Conservation (phyloP, 768 basidiomycete species). For the Phlebiopsis flavidoalba region DNA sequence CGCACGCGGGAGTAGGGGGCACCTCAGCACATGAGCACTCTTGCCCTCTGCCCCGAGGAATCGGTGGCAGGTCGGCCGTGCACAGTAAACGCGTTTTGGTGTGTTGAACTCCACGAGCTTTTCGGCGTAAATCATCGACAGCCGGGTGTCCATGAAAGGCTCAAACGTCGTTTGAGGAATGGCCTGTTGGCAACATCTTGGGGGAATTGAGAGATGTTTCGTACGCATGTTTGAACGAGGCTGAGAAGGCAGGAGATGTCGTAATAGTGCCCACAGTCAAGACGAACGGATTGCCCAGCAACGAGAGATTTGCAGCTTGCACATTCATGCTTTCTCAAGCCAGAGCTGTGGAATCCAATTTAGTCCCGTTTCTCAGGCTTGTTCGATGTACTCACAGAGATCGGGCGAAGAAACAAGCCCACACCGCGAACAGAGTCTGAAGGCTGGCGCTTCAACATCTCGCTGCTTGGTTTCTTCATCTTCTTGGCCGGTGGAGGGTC, state of each 20-base stretch:
- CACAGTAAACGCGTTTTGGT: conserved; percentile 24
- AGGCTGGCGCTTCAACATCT: background rate
- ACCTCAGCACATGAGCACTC: conserved; percentile 11
- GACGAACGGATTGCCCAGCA: conserved; percentile 1
- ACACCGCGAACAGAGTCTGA: background rate
- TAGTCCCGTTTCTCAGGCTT: too few species aligned
- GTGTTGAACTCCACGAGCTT: conserved; percentile 21
- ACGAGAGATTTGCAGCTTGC: conserved; percentile 14
- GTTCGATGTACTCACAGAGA: conserved; percentile 7
- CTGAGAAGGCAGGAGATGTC: conserved; percentile 18
- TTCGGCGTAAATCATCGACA: conserved; percentile 9
- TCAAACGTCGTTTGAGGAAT: conserved; percentile 18
- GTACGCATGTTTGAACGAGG: conserved; percentile 18
- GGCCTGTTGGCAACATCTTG: conserved; percentile 22
- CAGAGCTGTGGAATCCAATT: background rate
- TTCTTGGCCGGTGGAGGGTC: background rate
- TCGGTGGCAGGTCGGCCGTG: conserved; percentile 19
- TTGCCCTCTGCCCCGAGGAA: conserved; percentile 22
- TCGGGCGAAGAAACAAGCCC: conserved; percentile 5
- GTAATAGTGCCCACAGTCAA: conserved; percentile 23
- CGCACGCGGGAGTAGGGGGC: conserved; percentile 12
- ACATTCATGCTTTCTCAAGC: conserved; percentile 13
- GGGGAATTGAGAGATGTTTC: conserved; percentile 25
- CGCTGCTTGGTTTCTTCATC: background rate
- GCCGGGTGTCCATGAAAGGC: conserved; percentile 7